Conservation (phyloP, 108 stramenopile genomes). For the Seminavis robusta region DNA sequence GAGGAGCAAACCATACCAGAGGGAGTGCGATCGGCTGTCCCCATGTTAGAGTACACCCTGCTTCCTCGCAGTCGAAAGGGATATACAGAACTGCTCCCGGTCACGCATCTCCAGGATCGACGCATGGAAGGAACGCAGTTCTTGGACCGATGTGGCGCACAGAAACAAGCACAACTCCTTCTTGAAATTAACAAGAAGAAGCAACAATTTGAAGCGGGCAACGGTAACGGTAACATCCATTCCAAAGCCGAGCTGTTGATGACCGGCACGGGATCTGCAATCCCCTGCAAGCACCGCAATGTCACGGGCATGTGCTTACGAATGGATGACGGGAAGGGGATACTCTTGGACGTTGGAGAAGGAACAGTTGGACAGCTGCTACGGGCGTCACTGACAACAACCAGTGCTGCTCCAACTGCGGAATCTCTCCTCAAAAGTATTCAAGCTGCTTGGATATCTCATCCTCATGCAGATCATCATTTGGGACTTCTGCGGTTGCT, state of each 20-base stretch:
- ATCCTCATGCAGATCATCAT: slow-evolving; percentile 98
- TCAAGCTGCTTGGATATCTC: slow-evolving; percentile 93
- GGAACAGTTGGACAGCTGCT: slow-evolving; percentile 92
- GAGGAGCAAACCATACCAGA: too few relatives aligned
- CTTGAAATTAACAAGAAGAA: too few relatives aligned
- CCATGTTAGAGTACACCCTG: slow-evolving; percentile 61
- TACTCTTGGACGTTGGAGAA: slow-evolving; percentile 94
- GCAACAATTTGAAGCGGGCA: too few relatives aligned
- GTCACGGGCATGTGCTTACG: slow-evolving; percentile 87
- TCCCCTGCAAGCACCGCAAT: slow-evolving; percentile 97
- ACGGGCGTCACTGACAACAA: slow-evolving; percentile 47
- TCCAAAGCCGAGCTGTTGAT: slow-evolving; percentile 74
- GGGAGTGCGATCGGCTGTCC: too few relatives aligned
- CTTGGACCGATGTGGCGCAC: too few relatives aligned
- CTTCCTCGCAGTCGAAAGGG: slow-evolving; percentile 53
- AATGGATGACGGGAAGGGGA: slow-evolving; percentile 48
- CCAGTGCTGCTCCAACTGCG: not conserved
- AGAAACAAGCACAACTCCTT: too few relatives aligned
- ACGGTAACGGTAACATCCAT: too few relatives aligned
- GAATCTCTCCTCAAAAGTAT: slow-evolving; percentile 38
- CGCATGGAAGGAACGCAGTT: too few relatives aligned
- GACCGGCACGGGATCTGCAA: slow-evolving; percentile 95
- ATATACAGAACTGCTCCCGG: too few relatives aligned
- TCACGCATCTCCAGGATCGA: too few relatives aligned
- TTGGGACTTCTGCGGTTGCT: slow-evolving; percentile 88